Evolutionary conservation across 148 eudicot genomes (phyloP).

Genomic region (Vaccinium macrocarpon): DNA sequence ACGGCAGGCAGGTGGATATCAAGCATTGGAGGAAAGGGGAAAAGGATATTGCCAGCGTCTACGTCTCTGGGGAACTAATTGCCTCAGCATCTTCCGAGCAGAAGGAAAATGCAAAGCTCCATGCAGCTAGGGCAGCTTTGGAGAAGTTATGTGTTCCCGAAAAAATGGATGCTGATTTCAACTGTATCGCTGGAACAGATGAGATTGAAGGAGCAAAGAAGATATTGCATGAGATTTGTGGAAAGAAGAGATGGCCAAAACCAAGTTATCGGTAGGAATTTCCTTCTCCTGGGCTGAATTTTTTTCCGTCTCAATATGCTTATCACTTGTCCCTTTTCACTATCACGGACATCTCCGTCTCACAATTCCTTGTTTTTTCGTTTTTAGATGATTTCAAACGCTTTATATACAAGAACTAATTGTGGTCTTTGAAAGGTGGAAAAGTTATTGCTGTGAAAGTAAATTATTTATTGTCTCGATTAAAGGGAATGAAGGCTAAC

Average conservation of each 20-base stretch:
- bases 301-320: background rate
- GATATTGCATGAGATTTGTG: slow-evolving; percentile 59
- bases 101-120: slow-evolving; percentile 63
- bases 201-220: slow-evolving; percentile 44
- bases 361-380: background rate
- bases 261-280: slow-evolving; percentile 62
- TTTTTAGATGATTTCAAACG: slow-evolving; percentile 35
- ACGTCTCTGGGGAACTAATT: slow-evolving; percentile 49
- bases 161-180: slow-evolving; percentile 24
- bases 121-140: slow-evolving; percentile 66
- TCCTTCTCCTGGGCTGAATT: background rate
- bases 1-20: slow-evolving; percentile 6
- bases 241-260: slow-evolving; percentile 39
- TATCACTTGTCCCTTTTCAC: background rate
- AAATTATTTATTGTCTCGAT: background rate
- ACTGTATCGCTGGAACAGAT: slow-evolving; percentile 15
- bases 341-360: background rate
- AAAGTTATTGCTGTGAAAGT: background rate
- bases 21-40: slow-evolving; percentile 8
- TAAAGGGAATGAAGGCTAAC: background rate
- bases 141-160: slow-evolving; percentile 35
- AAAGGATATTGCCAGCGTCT: slow-evolving; percentile 34
- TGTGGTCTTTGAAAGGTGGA: background rate
- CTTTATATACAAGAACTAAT: slow-evolving; percentile 34
- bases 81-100: slow-evolving; percentile 52